phyloP scores from a whole-genome alignment of 2,329 filamentous ascomycete genomes.

The Fusarium newnesense region DNA sequence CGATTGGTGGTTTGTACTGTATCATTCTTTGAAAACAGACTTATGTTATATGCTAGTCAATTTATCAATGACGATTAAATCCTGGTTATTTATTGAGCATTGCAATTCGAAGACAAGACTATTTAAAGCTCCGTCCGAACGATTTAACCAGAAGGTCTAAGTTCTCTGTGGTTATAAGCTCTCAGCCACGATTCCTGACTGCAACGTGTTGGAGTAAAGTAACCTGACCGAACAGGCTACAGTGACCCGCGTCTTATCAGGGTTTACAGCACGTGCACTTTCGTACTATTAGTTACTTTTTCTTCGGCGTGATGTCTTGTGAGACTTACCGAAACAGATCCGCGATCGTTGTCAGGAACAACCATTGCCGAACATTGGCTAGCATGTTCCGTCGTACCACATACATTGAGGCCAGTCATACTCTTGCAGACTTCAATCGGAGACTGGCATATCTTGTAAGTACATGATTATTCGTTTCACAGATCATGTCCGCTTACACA shows the following conservation, averaged over 20 bases:
- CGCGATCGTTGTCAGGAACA: background rate
- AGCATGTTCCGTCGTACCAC: background rate
- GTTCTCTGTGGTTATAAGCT: no score
- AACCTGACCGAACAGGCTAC: rapidly evolving
- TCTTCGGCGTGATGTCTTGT: background rate
- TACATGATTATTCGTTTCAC: rapidly evolving
- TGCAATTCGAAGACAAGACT: rapidly evolving
- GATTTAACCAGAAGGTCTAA: rapidly evolving
- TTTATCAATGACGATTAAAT: rapidly evolving
- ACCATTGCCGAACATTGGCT: background rate
- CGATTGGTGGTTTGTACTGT: rapidly evolving
- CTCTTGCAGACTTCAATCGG: rapidly evolving
- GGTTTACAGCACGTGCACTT: background rate
- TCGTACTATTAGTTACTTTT: background rate
- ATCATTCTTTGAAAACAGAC: rapidly evolving
- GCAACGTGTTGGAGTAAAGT: background rate
- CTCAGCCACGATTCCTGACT: no score
- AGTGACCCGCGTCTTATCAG: rapidly evolving
- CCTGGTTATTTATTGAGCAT: rapidly evolving
- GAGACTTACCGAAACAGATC: background rate
- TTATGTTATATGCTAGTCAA: rapidly evolving
- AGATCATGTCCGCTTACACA: background rate
- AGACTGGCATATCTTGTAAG: rapidly evolving
- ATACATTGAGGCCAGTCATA: background rate
- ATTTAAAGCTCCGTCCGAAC: rapidly evolving